These are phyloP conservation scores for Vachellia collinsii DNA, from an alignment of 306 rosid genomes.

Conservation along the genomic window DNA sequence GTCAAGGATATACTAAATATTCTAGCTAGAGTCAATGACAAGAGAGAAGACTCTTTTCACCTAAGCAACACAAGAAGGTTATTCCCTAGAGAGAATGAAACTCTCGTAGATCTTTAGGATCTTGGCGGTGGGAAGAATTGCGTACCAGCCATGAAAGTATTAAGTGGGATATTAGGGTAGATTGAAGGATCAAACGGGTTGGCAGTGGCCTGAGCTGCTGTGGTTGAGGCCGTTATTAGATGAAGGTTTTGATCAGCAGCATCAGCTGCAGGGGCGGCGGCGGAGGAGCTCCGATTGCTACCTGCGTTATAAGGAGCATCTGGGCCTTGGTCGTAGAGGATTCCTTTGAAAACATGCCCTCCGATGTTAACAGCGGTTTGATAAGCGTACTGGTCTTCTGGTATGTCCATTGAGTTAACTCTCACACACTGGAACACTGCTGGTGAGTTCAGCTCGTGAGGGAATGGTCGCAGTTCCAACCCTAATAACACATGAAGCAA, in stretches of 20 bases:
- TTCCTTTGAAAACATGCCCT: constrained; percentile 93
- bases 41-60: background rate
- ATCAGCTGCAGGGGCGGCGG: constrained; percentile 51
- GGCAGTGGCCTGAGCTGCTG: constrained; percentile 19
- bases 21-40: constrained; percentile 14
- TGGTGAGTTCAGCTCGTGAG: constrained; percentile 80
- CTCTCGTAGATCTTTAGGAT: constrained; percentile 48
- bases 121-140: constrained; percentile 96
- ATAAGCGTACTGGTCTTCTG: constrained; percentile 87
- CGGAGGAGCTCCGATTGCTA: constrained; percentile 60
- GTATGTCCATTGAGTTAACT: constrained; percentile 83
- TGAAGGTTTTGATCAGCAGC: constrained; percentile 50
- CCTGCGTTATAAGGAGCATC: constrained; percentile 52
- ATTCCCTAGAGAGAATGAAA: background rate
- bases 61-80: background rate
- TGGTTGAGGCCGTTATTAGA: constrained; percentile 46
- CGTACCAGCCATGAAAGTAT: constrained; percentile 98
- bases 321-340: constrained; percentile 86
- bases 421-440: constrained; percentile 89
- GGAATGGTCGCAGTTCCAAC: constrained; percentile 86
- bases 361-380: constrained; percentile 95
- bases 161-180: constrained; percentile 71
- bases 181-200: constrained; percentile 66
- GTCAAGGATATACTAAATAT: constrained; percentile 36
- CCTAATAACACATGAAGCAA: constrained; percentile 53